phyloP scores from a whole-genome alignment of 106 monocot genomes.

The Apostasia ramifera region DNA sequence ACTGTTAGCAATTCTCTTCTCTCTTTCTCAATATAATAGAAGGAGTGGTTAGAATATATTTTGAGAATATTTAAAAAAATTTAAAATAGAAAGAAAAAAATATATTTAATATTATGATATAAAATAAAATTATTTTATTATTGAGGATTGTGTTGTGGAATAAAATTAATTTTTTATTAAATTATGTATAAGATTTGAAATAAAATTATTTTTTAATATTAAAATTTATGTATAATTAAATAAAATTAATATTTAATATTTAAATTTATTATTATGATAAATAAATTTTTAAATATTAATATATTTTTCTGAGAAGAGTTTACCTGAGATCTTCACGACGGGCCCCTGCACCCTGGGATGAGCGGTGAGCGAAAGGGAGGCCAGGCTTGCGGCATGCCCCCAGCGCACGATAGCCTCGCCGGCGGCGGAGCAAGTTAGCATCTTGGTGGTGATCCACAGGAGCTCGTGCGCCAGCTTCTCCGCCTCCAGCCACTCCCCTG shows the following conservation, averaged over 20 bases:
- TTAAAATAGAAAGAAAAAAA: no score
- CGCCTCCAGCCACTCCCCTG: slow-evolving; percentile 21
- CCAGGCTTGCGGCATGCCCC: slow-evolving; percentile 27
- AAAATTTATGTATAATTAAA: not conserved
- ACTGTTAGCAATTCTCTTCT: no score
- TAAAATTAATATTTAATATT: not conserved
- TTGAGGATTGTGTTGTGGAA: no score
- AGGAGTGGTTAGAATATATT: no score
- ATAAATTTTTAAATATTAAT: not conserved
- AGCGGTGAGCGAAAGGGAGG: slow-evolving; percentile 29
- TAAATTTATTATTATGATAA: not conserved
- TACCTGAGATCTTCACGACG: slow-evolving; percentile 36
- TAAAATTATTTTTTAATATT: not conserved
- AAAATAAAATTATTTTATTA: no score
- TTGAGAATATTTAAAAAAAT: no score
- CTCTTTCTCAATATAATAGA: no score
- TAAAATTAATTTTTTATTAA: no score
- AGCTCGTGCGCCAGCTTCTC: slow-evolving; percentile 39
- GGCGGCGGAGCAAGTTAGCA: slow-evolving; percentile 16
- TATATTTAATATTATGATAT: no score
- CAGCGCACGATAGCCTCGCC: slow-evolving; percentile 34
- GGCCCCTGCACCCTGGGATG: slow-evolving; percentile 45
- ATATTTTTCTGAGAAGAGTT: no score
- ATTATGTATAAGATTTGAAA: no score
- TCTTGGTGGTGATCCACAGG: slow-evolving; percentile 43